Evolutionary conservation across 2,329 filamentous ascomycete species (phyloP), one percentile per base, ranked within the genome.

Genomic region (Ascochyta clinopodiicola): DNA sequence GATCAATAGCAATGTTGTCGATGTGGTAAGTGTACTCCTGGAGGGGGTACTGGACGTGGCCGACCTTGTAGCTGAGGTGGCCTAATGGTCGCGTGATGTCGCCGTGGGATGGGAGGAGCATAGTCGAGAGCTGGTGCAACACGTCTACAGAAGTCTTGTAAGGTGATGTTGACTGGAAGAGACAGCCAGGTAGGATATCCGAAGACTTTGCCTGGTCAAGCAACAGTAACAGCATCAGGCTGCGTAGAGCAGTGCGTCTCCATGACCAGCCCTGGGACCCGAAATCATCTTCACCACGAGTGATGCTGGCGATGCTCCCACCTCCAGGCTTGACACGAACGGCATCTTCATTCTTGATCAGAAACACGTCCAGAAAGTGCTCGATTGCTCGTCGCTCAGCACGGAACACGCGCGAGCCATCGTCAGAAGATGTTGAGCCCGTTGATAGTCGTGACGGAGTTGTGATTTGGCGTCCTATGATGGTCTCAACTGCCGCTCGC

Each of bases 1-100:
- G 75, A 63, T 88, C 86, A 8, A 85, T 79, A 1, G 85, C 86
- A 22, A 89, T 77, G 61, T 88, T 88, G 8, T 78, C 74, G 50
- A 88, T 81, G 35, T 74, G 73, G 65, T 86, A 88, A 1, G 78
- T 74, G 59, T 84, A 84, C 69, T 88, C 86, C 57, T 86, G 79
- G 6, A 88, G 76, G 2, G 81, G 79, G 56, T 82, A 79, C 64
- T 88, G 86, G 7, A 78, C 71, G 64, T 85, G 80, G 3, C 69
- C 67, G 21, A 87, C 72, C n/a, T 78, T 78, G 68, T 85, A 88
- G 53, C 81, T 81, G 21, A 88, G 72, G 63, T 87, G 83, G 22
- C 77, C 77, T 2, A 89, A 73, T 2, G 81, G 77, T 17, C 85
- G 81, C 3, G 73, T 74, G 45, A 87, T 79, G 61, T 88, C 84